These are phyloP conservation scores for Guyanaporus albipodus DNA, from an alignment of 768 basidiomycete genomes.

Conservation along the genomic window DNA sequence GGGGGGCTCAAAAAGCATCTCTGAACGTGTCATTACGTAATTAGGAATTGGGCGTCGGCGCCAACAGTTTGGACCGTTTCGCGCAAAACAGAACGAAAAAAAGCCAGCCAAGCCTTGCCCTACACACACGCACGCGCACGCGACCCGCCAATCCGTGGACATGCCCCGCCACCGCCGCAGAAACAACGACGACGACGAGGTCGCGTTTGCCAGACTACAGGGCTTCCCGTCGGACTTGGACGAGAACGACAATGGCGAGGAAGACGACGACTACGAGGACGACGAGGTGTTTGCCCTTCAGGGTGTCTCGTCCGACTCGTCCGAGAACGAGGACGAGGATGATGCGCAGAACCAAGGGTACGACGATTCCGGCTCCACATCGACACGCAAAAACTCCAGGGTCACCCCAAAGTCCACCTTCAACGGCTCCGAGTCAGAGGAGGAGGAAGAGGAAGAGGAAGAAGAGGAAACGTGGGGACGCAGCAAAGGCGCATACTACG, in stretches of 20 bases:
- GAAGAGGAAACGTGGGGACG: slow-evolving; percentile 78
- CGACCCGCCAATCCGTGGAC: no score
- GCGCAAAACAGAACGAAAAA: no score
- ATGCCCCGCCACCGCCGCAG: slow-evolving; percentile 14
- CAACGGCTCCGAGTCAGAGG: slow-evolving; percentile 25
- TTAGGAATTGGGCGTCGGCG: no score
- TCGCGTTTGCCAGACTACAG: slow-evolving; percentile 71
- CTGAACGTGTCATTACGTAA: no score
- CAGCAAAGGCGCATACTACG: slow-evolving; percentile 78
- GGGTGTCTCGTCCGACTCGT: slow-evolving; percentile 43
- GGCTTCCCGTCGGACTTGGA: slow-evolving; percentile 40
- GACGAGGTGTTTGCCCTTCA: slow-evolving; percentile 77
- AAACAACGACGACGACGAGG: slow-evolving; percentile 71
- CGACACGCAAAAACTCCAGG: slow-evolving; percentile 10
- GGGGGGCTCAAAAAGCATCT: no score
- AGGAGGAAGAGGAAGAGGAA: slow-evolving; percentile 46
- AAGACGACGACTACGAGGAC: slow-evolving; percentile 36
- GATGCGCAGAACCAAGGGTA: slow-evolving; percentile 36
- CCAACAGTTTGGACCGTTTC: no score
- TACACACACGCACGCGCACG: no score
- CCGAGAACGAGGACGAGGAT: slow-evolving; percentile 30
- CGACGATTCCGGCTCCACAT: slow-evolving; percentile 15
- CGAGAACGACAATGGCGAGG: slow-evolving; percentile 32
- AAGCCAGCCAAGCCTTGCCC: no score
- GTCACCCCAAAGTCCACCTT: slow-evolving; percentile 14